phyloP scores from a whole-genome alignment of 2,329 filamentous ascomycete genomes.

The Cylindrodendrum hubeiense region DNA sequence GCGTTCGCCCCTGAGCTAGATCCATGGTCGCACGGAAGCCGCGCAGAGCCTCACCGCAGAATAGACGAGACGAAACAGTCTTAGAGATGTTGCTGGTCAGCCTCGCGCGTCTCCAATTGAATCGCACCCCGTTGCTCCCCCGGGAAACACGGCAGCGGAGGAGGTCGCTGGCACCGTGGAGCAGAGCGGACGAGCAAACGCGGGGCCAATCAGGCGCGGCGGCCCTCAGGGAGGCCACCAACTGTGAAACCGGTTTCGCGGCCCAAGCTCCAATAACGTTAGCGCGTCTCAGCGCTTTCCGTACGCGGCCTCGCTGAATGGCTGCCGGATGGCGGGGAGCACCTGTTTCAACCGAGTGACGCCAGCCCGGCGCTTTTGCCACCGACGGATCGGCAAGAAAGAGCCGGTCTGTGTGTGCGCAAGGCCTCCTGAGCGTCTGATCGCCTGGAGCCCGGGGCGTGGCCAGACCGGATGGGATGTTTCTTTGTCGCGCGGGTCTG shows the following conservation, averaged over 20 bases:
- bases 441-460: no score
- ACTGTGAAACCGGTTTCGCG: slow-evolving; percentile 10
- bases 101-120: neutral
- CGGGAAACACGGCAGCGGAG: neutral
- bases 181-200: neutral
- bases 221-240: slow-evolving; percentile 4
- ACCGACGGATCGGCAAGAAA: neutral
- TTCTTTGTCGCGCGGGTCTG: no score
- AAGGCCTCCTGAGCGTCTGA: no score
- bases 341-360: neutral
- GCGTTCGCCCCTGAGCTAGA: neutral
- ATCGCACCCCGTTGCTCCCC: neutral
- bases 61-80: neutral
- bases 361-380: no score
- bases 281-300: slow-evolving; percentile 6
- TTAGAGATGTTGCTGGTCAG: neutral
- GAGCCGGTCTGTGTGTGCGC: neutral
- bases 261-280: neutral
- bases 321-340: slow-evolving; percentile 4
- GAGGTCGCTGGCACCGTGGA: no score
- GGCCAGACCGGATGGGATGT: no score
- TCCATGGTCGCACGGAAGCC: neutral
- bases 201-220: slow-evolving; percentile 8
- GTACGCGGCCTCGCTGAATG: neutral
- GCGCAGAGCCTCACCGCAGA: neutral